A percentile compares a stretch with the other conserved stretches of the same genome.
These are phyloP conservation scores for Neurospora hispaniola DNA, from an alignment of 495 filamentous ascomycete genomes.

Conservation along the genomic window DNA sequence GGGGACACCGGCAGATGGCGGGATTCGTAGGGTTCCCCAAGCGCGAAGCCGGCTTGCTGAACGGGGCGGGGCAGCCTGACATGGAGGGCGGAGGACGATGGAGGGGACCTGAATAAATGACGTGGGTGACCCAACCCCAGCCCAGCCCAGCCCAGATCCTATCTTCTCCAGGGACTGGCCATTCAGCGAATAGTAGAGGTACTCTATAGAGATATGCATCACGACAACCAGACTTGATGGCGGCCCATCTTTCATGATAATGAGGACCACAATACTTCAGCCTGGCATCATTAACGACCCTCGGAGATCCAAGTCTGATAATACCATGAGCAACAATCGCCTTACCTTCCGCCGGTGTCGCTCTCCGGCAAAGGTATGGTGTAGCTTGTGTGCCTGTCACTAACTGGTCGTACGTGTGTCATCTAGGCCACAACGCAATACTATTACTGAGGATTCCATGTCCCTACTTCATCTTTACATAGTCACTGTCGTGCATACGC, in stretches of 20 bases:
- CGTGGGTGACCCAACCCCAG: not conserved
- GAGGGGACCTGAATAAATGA: not conserved
- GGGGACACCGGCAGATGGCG: not conserved
- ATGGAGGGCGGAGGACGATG: not conserved
- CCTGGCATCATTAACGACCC: not conserved
- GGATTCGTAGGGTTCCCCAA: not conserved
- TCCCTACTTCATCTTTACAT: not conserved
- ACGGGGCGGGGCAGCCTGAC: not conserved
- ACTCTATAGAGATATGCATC: not conserved
- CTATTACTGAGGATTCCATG: not conserved
- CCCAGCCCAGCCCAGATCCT: not conserved
- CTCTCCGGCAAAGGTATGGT: not conserved
- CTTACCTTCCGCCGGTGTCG: not conserved
- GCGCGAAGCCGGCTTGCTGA: not conserved
- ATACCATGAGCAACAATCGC: not conserved
- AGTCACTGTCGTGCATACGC: not conserved
- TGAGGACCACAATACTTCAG: not conserved
- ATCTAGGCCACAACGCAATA: not conserved
- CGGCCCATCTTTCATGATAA: not conserved
- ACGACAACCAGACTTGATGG: not conserved
- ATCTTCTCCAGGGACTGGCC: not conserved
- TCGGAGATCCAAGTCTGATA: not conserved
- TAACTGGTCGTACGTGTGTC: not conserved
- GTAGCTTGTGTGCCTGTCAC: not conserved
- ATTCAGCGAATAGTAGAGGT: not conserved